Base-by-base conservation (phyloP, 768 basidiomycete species). In the Tulasnella sp. region DNA sequence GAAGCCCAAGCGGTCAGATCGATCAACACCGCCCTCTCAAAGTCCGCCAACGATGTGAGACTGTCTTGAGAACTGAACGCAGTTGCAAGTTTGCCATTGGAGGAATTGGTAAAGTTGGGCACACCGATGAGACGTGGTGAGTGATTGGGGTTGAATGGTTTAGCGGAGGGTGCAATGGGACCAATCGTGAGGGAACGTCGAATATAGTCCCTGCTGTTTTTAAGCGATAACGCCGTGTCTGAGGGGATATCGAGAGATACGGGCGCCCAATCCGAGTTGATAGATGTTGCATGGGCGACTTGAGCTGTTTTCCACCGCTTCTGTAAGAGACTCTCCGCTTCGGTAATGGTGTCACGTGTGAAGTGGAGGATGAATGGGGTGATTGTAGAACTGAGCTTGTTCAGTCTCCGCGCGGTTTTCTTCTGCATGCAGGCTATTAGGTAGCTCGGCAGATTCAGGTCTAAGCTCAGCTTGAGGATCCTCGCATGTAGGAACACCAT, bases 401-500 rank as follows among this genome's bases (percentile, higher is more conserved):
- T n/a, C n/a, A n/a, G n/a, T n/a, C n/a, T n/a, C n/a, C n/a, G n/a
- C n/a, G n/a, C n/a, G n/a, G n/a, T 56, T 20, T 67, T 67, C 9
- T 57, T 40, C 1, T 12, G 45, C 60, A 65, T 64, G 28, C 28
- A 58, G 10, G 58, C 60, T 4, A 70, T 58, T 5, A 65, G 1
- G 31, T 70, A 61, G 33, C 56, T 64, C 3, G 56, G 29, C 12
- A 46, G 56, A 56, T n/a, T 63, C 48, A 1, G 8, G 2, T 51
- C 42, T 0, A 61, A 44, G 3, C 62, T 63, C 3, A 58, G 24
- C 2, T 58, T 29, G 1, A 70, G 56, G 13, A 71, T 43, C 20
- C 55, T 33, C 5, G 65, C 56, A 31, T 70, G 57, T 43, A 74
- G 60, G 42, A 66, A 74, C 1, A 70, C 37, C 58, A 75, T 69